Percentiles rank a stretch among this genome's conserved stretches.
Conservation (phyloP, 2,329 filamentous ascomycete genomes). For the Didymosphaeria variabile region DNA sequence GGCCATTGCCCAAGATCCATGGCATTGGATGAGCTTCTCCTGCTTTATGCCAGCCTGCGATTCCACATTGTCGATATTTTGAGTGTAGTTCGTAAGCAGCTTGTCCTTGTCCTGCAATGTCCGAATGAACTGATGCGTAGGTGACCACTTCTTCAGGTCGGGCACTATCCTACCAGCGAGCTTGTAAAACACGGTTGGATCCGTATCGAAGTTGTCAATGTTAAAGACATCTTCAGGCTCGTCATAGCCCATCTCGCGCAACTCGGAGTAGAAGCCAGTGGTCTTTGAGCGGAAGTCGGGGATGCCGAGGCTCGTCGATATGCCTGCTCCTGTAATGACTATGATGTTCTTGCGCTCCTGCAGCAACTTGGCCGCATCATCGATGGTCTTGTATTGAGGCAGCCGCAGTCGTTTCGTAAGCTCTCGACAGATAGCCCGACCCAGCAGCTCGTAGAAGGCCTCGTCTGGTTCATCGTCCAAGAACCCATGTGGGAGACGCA, state of each 20-base stretch:
- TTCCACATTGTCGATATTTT: constrained; percentile 98
- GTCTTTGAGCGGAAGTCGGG: constrained; percentile 96
- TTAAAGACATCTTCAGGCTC: constrained; percentile 98
- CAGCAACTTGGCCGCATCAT: constrained; percentile 84
- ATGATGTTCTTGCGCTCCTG: constrained; percentile 82
- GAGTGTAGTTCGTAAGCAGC: constrained; percentile 95
- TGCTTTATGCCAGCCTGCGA: constrained; percentile 81
- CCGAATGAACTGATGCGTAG: constrained; percentile 92
- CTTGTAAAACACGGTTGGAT: constrained; percentile 89
- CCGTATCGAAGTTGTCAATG: constrained; percentile 83
- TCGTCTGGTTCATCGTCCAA: constrained; percentile 78
- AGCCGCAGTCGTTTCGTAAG: constrained; percentile 84
- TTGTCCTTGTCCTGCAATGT: constrained; percentile 88
- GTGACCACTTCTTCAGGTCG: constrained; percentile 79
- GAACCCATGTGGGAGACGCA: constrained; percentile 73
- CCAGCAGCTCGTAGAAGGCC: constrained; percentile 77
- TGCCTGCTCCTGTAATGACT: constrained; percentile 93
- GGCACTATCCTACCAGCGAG: constrained; percentile 92
- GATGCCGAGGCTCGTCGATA: constrained; percentile 95
- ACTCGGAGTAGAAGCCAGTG: constrained; percentile 87
- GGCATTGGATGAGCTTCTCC: constrained; percentile 91
- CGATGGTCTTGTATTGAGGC: constrained; percentile 79
- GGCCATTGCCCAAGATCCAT: constrained; percentile 94
- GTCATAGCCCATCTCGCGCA: constrained; percentile 77
- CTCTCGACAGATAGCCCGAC: constrained; percentile 80